Evolutionary conservation across 768 basidiomycete genomes (phyloP).

Genomic region (Rhizopogon roseolus): DNA sequence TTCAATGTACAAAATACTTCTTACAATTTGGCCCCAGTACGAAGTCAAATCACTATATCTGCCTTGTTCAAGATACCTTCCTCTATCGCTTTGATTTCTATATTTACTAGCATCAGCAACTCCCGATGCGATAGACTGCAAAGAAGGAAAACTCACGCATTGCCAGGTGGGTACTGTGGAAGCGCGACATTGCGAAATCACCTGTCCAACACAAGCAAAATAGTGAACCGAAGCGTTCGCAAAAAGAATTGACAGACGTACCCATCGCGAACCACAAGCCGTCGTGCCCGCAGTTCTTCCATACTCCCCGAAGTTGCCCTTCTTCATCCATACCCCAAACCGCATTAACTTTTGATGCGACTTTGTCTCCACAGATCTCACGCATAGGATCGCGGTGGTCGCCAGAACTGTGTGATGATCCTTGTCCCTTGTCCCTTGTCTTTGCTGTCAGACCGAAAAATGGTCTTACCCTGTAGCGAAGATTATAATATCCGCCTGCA

Average conservation of each 20-base stretch:
- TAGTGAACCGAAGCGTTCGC: not conserved
- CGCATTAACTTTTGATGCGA: conserved; percentile 39
- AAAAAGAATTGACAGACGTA: not conserved
- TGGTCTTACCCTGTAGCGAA: conserved; percentile 25
- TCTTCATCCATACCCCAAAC: conserved; percentile 64
- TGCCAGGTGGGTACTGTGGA: conserved; percentile 26
- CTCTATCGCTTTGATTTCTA: conserved; percentile 27
- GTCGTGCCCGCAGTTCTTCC: conserved; percentile 29
- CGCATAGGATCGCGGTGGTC: conserved; percentile 36
- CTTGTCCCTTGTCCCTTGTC: not conserved
- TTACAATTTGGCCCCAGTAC: too few species aligned
- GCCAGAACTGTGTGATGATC: conserved; percentile 38
- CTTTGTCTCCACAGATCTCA: conserved; percentile 40
- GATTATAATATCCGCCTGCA: conserved; percentile 29
- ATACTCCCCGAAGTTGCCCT: conserved; percentile 47
- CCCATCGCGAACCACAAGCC: conserved; percentile 29
- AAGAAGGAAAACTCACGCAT: conserved; percentile 20
- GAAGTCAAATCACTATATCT: not conserved
- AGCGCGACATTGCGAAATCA: conserved; percentile 18
- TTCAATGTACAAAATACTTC: too few species aligned
- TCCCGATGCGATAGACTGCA: not conserved
- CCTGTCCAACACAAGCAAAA: conserved; percentile 8
- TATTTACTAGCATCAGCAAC: not conserved
- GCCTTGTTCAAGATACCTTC: conserved; percentile 13
- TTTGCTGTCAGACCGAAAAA: not conserved